A percentile compares a stretch with the other conserved stretches of the same genome.
phyloP scores from a whole-genome alignment of 306 rosid genomes.

The barrel medic (Medicago truncatula) region DNA sequence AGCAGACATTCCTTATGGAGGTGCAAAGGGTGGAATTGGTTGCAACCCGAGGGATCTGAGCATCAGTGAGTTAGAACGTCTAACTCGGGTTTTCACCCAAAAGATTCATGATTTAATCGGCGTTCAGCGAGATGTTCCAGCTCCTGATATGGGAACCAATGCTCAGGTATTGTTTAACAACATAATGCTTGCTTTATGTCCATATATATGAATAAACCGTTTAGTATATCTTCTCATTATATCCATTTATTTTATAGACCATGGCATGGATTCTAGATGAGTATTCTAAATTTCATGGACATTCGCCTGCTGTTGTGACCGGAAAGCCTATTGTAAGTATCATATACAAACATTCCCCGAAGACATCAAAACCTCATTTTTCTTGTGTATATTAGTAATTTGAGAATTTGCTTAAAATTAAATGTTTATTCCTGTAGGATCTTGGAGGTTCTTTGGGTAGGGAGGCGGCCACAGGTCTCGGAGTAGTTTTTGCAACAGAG shows the following conservation, averaged over 20 bases:
- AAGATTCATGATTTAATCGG: conserved; percentile 83
- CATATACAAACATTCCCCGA: neutral
- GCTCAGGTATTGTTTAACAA: conserved; percentile 58
- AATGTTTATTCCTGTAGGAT: conserved; percentile 50
- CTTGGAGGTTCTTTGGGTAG: conserved; percentile 85
- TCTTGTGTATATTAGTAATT: conserved; percentile 18
- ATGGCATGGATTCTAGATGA: conserved; percentile 93
- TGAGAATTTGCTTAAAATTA: neutral
- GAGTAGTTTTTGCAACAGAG: conserved; percentile 66
- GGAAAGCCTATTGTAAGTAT: conserved; percentile 76
- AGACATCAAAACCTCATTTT: neutral
- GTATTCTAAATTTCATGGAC: conserved; percentile 83
- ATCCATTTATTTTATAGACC: conserved; percentile 52
- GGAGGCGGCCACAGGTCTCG: conserved; percentile 79
- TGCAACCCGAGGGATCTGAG: conserved; percentile 76
- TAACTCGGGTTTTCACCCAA: conserved; percentile 87
- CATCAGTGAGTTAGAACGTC: conserved; percentile 68
- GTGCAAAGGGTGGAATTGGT: conserved; percentile 86
- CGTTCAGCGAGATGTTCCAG: conserved; percentile 73
- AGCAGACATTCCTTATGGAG: conserved; percentile 78
- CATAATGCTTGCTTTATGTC: neutral
- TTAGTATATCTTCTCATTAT: conserved; percentile 30
- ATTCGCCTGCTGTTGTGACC: conserved; percentile 79
- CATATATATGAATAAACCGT: neutral
- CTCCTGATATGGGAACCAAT: conserved; percentile 87